Conservation (phyloP, 139 green algal genomes). For the Chlamydomonas eustigma region DNA sequence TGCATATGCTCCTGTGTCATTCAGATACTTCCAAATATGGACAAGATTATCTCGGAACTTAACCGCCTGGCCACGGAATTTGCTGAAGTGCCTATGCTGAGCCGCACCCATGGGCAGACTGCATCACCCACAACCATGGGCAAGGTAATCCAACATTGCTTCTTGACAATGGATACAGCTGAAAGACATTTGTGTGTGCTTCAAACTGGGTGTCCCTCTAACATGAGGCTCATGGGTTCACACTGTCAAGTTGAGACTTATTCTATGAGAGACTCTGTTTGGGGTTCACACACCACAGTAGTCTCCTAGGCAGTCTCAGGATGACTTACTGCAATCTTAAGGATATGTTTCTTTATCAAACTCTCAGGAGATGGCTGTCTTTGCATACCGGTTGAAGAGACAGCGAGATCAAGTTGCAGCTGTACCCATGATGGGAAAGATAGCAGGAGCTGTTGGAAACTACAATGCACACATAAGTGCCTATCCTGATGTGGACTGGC, state of each 20-base stretch:
- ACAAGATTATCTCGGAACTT: slow-evolving; percentile 74
- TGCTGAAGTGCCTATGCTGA: slow-evolving; percentile 91
- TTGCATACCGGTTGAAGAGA: slow-evolving; percentile 68
- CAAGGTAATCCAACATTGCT: slow-evolving; percentile 77
- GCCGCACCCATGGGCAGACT: slow-evolving; percentile 95
- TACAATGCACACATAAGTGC: slow-evolving; percentile 97
- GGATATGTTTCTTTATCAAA: too few species aligned
- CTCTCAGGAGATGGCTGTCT: slow-evolving; percentile 85
- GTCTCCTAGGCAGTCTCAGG: too few species aligned
- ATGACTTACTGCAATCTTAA: too few species aligned
- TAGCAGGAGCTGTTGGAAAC: slow-evolving; percentile 96
- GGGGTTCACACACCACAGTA: too few species aligned
- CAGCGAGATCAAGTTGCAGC: slow-evolving; percentile 56
- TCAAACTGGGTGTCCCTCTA: too few species aligned
- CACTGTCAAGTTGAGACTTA: too few species aligned
- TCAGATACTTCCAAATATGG: slow-evolving; percentile 85
- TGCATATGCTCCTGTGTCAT: too few species aligned
- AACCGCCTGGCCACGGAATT: slow-evolving; percentile 65
- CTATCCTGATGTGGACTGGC: slow-evolving; percentile 94
- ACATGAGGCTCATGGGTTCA: too few species aligned
- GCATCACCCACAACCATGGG: slow-evolving; percentile 96
- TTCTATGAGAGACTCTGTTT: too few species aligned
- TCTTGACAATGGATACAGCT: too few species aligned
- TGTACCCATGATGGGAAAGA: slow-evolving; percentile 84
- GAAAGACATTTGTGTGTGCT: too few species aligned